Evolutionary conservation across 371 early-diverging fungal species (phyloP).

Genomic region (Capniomyces stellatus): DNA sequence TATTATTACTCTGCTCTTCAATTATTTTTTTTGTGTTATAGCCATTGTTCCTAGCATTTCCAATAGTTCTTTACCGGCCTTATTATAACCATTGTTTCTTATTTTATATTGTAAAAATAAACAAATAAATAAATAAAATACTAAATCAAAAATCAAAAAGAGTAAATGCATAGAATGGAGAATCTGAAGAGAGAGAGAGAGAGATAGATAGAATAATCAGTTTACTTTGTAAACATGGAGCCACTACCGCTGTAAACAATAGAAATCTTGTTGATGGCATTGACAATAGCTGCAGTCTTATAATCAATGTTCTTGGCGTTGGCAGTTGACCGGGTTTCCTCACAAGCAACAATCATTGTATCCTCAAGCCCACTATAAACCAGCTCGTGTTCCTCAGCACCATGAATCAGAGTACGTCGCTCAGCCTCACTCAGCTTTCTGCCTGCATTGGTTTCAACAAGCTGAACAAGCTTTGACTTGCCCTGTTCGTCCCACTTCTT

Average conservation of each 20-base stretch:
- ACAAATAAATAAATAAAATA: background rate
- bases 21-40: too few species aligned
- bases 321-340: constrained; percentile 37
- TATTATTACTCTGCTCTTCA: too few species aligned
- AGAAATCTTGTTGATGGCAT: constrained; percentile 78
- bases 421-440: constrained; percentile 51
- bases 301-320: constrained; percentile 48
- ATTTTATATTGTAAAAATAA: background rate
- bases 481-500: constrained; percentile 78
- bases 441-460: constrained; percentile 69
- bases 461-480: constrained; percentile 47
- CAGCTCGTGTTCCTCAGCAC: constrained; percentile 79
- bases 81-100: background rate
- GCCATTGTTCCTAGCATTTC: too few species aligned
- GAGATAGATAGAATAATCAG: background rate
- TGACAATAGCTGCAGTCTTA: constrained; percentile 66
- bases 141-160: background rate
- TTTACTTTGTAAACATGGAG: constrained; percentile 36
- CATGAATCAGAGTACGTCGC: constrained; percentile 59
- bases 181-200: background rate
- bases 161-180: background rate
- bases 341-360: constrained; percentile 69
- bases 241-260: constrained; percentile 58
- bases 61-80: background rate
- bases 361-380: constrained; percentile 82